Base-by-base conservation (phyloP, 345 rosid species). In the Ceriops tagal region DNA sequence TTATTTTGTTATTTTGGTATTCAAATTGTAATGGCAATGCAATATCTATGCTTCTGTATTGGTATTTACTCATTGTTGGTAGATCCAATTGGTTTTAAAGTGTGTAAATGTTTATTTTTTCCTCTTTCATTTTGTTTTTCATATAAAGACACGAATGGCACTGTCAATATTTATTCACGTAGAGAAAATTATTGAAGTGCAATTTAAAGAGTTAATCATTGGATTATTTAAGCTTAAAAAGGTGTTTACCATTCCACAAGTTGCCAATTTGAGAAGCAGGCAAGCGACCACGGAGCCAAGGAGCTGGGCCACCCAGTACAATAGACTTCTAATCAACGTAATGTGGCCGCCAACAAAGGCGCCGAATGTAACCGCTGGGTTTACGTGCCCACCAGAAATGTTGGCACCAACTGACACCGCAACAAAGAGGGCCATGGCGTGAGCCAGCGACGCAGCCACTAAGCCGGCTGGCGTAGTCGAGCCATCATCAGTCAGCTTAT, bases 341-440 rank as follows among this genome's bases (percentile, higher is more conserved):
- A 62, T 62, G 49, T 62, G 66, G n/a, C 66, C 66, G 2, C 66
- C 66, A 24, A 62, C 27, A 13, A 62, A 62, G 46, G 52, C 52
- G 31, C 66, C 66, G 53, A 62, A 62, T 8, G 59, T 56, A 27
- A 56, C 59, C 5, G 59, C 59, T 5, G 59, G 59, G 30, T 56
- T 56, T 1, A 62, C 66, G n/a, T 62, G 66, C 2, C 66, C 66
- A 22, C 66, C 66, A 13, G 66, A 62, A 10, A 62, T 62, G 52
- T 62, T 62, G 47, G 66, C 66, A 10, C 49, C 46, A 39, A 62
- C 66, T 2, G 66, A 37, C 5, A 62, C 66, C n/a, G 49, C 66
- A 43, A 62, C 66, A 34, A 62, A 62, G 19, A 62, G 66, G 1
- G 49, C 66, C 1, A 62, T 37, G 16, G 49, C 66, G 27, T 62